Conservation (phyloP, 495 filamentous ascomycete genomes). For the Daldinia loculata region DNA sequence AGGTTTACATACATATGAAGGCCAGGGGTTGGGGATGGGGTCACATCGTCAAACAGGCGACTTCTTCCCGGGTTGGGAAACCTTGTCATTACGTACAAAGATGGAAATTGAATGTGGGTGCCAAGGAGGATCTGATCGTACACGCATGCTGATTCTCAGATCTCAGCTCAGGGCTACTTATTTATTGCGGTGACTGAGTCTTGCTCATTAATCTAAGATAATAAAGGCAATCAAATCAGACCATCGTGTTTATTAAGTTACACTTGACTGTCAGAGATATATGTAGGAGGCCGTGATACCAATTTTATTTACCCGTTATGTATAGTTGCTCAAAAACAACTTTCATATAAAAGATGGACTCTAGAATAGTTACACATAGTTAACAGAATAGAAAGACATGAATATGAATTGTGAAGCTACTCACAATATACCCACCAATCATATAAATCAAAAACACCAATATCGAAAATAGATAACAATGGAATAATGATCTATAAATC, state of each 20-base stretch:
- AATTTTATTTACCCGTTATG: background rate
- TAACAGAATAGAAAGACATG: too few relatives aligned
- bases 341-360: too few relatives aligned
- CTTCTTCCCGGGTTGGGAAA: background rate
- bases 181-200: too few relatives aligned
- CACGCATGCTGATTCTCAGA: slow-evolving; percentile 12
- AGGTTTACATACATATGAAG: background rate
- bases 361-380: too few relatives aligned
- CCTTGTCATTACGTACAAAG: background rate
- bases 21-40: slow-evolving; percentile 19
- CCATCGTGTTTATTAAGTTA: background rate
- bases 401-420: too few relatives aligned
- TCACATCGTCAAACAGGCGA: background rate
- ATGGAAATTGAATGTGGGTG: slow-evolving; percentile 6
- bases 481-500: too few relatives aligned
- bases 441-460: too few relatives aligned
- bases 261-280: background rate
- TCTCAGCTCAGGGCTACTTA: slow-evolving; percentile 3
- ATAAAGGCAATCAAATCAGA: too few relatives aligned
- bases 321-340: too few relatives aligned
- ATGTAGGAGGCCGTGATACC: background rate
- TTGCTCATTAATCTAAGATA: too few relatives aligned
- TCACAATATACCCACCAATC: too few relatives aligned
- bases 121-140: slow-evolving; percentile 29
- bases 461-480: too few relatives aligned